Evolutionary conservation across 345 rosid species (phyloP), one percentile per base, ranked within the genome.

Genomic region (Draba incana): DNA sequence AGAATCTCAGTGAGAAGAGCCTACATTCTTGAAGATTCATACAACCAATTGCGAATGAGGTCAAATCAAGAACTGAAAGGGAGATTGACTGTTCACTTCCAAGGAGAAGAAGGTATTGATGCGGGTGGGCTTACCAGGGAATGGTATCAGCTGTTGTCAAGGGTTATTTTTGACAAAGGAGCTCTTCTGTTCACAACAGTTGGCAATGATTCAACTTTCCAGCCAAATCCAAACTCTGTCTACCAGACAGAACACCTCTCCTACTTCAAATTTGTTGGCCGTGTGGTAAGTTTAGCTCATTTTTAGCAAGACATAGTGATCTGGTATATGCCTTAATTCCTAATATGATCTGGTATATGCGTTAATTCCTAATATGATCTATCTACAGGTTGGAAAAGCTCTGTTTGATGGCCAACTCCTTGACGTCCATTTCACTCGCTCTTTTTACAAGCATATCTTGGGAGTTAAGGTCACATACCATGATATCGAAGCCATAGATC

Each of bases 51-150:
- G 74, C 88, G 99, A 27, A 47, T 94, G 97, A 82, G 92, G 62
- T 78, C 95, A 57, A 82, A 84, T 52, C 85, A 81, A 63, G 97
- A 94, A 78, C 73, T 94, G 80, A 94, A 87, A 81, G 99, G 99
- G 69, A 83, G 99, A 78, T 71, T 90, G 76, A 94, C 89, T 42
- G 95, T 94, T 59, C 87, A 90, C 66, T 94, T 94, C 79, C 99
- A 94, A 83, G 96, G 97, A 68, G 97, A 94, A 77, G 96, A 90
- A 81, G 99, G 99, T 49, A 90, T 94, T 74, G 99, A 94, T 82
- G 99, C 99, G 0, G 97, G 99, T 77, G 99, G 99, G 58, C 97
- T 94, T 72, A 90, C 99, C 50, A 87, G 99, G 84, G 99, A 94
- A 80, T 94, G 99, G 99, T 94, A 94, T 80, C 99, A 94, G 78